phyloP scores from a whole-genome alignment of 129 eudicot genomes.

The Glebionis coronaria region DNA sequence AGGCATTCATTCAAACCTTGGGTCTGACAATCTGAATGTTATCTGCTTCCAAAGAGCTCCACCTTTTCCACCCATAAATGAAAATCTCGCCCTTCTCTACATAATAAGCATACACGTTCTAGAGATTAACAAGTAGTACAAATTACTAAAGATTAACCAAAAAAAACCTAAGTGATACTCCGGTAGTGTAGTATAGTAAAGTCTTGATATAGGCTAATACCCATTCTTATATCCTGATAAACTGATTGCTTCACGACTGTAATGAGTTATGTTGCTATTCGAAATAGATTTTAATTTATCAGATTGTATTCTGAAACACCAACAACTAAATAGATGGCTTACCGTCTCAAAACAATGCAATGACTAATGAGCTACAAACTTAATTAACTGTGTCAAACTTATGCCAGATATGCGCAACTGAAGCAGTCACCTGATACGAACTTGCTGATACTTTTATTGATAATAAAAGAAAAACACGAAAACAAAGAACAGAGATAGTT shows the following conservation, averaged over 20 bases:
- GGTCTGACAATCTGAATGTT: slow-evolving; percentile 56
- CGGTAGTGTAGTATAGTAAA: too few species aligned
- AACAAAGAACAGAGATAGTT: too few species aligned
- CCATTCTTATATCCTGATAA: background rate
- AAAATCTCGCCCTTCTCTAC: slow-evolving; percentile 38
- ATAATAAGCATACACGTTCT: too few species aligned
- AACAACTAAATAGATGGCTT: too few species aligned
- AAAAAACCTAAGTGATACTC: too few species aligned
- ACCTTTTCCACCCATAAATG: slow-evolving; percentile 96
- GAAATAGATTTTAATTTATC: background rate
- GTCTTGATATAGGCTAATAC: background rate
- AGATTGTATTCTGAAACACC: background rate
- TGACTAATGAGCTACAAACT: too few species aligned
- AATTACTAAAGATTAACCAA: too few species aligned
- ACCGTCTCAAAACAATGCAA: background rate
- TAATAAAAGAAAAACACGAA: too few species aligned
- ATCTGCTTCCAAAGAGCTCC: slow-evolving; percentile 98
- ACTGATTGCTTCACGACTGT: background rate
- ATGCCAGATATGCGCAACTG: background rate
- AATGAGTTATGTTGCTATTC: background rate
- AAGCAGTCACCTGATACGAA: too few species aligned
- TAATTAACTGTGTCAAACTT: background rate
- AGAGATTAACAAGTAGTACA: too few species aligned
- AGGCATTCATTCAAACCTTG: slow-evolving; percentile 45
- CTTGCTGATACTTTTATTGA: too few species aligned